Evolutionary conservation across 305 asterid genomes (phyloP).

Genomic region (Fraxinus sp.): DNA sequence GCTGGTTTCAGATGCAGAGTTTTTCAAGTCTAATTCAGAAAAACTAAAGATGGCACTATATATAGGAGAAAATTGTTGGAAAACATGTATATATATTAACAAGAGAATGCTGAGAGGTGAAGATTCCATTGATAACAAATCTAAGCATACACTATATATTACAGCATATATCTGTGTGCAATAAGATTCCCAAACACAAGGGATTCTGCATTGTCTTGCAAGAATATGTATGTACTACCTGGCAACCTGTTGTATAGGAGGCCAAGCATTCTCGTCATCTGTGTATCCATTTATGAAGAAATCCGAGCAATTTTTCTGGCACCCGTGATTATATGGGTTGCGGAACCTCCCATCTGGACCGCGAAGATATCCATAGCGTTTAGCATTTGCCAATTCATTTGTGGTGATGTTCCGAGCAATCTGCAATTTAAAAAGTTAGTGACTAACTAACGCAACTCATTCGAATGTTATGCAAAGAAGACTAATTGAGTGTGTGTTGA

Average conservation of each 20-base stretch:
- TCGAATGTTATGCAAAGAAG: neutral
- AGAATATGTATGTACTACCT: conserved; percentile 33
- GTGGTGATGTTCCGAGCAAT: conserved; percentile 86
- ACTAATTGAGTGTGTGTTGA: neutral
- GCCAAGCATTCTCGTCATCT: conserved; percentile 90
- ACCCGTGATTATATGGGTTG: conserved; percentile 88
- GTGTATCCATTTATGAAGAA: conserved; percentile 72
- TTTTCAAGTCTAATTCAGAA: neutral
- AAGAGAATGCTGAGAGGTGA: neutral
- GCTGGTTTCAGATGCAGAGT: neutral
- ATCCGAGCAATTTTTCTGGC: conserved; percentile 82
- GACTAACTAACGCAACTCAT: neutral
- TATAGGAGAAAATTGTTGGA: neutral
- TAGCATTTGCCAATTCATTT: conserved; percentile 77
- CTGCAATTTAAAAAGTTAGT: conserved; percentile 34
- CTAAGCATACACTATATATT: neutral
- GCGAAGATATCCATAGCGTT: conserved; percentile 80
- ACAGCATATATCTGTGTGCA: neutral
- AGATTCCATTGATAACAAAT: neutral
- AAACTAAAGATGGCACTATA: neutral
- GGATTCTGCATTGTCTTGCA: conserved; percentile 12
- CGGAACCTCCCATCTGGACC: conserved; percentile 87
- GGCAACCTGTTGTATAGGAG: conserved; percentile 61
- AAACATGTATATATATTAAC: neutral
- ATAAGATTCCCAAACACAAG: conserved; percentile 13